Base-by-base conservation (phyloP, 1,284 basidiomycete species). In the Melanopsichium pennsylvanicum region DNA sequence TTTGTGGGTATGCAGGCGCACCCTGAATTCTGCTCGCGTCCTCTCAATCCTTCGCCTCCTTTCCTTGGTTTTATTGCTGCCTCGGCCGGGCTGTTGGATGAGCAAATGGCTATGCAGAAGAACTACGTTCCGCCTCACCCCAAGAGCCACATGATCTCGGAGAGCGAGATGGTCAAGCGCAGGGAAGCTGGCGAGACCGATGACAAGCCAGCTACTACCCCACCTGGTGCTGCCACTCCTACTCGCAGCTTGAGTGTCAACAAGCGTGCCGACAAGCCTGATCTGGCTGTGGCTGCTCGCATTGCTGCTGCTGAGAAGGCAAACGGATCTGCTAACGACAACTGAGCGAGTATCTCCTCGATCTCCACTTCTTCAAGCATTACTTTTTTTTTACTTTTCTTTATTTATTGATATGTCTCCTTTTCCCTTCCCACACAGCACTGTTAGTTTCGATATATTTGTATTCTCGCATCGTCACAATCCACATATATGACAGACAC, bases 1-100 rank as follows among this genome's bases (percentile, higher is more conserved):
- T 98, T 95, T 82, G 85, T 97, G 51, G 96, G 88, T 36, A 85
- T 98, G 55, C 95, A 99, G 84, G 93, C 96, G 0, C 95, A 99
- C 79, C 95, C 95, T 3, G 95, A 99, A 82, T 95, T 99, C 84
- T 97, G 94, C 84, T 95, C 95, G 18, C 89, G 95, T n/a, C 95
- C 95, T 2, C 85, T 99, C 45, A 98, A 99, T 84, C 96, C 95
- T 0, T 96, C 93, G 0, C 95, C 95, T 3, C 90, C 93, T 0
- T 98, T 97, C 88, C 88, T 99, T 31, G 96, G 96, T 13, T 90
- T 99, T 79, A 87, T 99, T 35, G 89, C 95, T 3, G 93, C 96
- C 0, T 85, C 95, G 0, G 89, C 88, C 33, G 88, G 89, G 0
- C 29, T 67, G 51, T 85, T 98, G 12, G 84, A 86, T 26, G 90